Evolutionary conservation across 1,284 basidiomycete species (phyloP).

Genomic region (Uromyces viciae-fabae): DNA sequence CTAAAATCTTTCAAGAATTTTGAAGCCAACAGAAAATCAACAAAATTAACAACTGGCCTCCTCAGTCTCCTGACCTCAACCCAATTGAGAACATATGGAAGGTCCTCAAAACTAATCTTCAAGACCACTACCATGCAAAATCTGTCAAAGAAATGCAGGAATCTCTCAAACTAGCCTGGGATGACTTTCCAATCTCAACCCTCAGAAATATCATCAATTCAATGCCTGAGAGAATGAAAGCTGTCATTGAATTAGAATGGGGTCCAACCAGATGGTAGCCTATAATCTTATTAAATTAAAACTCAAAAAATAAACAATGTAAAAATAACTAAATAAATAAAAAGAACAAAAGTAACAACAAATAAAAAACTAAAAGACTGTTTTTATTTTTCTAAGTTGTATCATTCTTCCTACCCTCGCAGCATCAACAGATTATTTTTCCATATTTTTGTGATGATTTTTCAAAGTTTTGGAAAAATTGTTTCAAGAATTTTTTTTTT

Average conservation of each 20-base stretch:
- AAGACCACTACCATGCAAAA: background rate
- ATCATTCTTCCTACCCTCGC: too few relatives aligned
- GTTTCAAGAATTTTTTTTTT: too few relatives aligned
- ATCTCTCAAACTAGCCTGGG: background rate
- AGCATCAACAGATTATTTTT: too few relatives aligned
- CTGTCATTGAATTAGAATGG: background rate
- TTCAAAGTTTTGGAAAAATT: too few relatives aligned
- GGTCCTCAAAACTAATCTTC: conserved; percentile 5
- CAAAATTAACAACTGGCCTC: background rate
- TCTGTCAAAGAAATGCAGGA: background rate
- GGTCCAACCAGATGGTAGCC: background rate
- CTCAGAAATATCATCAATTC: background rate
- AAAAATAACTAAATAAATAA: too few relatives aligned
- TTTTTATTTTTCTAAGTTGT: background rate
- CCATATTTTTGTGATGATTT: too few relatives aligned
- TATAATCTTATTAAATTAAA: too few relatives aligned
- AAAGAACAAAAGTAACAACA: too few relatives aligned
- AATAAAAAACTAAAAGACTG: too few relatives aligned
- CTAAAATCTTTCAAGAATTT: background rate
- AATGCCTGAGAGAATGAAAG: background rate
- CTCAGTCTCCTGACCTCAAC: conserved; percentile 35
- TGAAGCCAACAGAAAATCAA: background rate
- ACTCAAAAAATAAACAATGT: too few relatives aligned
- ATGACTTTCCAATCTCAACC: background rate
- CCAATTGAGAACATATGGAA: conserved; percentile 35